phyloP scores from a whole-genome alignment of 345 rosid species.

The Limnanthes douglasii region DNA sequence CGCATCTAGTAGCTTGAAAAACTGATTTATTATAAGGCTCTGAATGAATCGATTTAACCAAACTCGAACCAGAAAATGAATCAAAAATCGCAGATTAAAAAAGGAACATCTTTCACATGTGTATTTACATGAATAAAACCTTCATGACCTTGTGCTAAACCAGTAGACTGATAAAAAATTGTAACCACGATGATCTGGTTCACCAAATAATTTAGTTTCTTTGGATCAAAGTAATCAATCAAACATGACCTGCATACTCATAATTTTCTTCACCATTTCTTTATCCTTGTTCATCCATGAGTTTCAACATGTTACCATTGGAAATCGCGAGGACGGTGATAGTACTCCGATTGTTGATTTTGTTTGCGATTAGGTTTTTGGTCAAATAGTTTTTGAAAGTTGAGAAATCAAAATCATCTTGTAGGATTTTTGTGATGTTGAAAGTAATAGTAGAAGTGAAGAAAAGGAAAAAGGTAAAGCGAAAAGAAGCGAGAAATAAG shows the following conservation, averaged over 20 bases:
- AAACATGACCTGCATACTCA: constrained; percentile 53
- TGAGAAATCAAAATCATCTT: constrained; percentile 41
- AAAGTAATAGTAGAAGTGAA: constrained; percentile 17
- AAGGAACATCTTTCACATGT: constrained; percentile 35
- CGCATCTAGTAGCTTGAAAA: constrained; percentile 37
- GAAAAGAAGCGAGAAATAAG: constrained; percentile 10
- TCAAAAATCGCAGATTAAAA: constrained; percentile 64
- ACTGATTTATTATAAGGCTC: constrained; percentile 58
- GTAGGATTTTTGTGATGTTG: constrained; percentile 61
- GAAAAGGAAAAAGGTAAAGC: constrained; percentile 13
- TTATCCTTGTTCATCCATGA: constrained; percentile 33
- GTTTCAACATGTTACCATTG: constrained; percentile 44
- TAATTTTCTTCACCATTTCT: constrained; percentile 37
- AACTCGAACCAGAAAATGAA: constrained; percentile 40
- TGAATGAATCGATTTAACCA: constrained; percentile 38
- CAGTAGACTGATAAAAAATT: constrained; percentile 79
- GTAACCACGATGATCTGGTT: constrained; percentile 41
- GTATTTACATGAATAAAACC: constrained; percentile 79
- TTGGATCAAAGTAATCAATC: constrained; percentile 60
- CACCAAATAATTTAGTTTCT: constrained; percentile 54
- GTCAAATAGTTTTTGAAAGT: constrained; percentile 39
- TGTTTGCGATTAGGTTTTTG: constrained; percentile 56
- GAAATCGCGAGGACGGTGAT: constrained; percentile 55
- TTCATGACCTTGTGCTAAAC: constrained; percentile 50
- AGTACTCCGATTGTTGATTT: constrained; percentile 59